Evolutionary conservation across 2,329 filamentous ascomycete species (phyloP).

Genomic region (Ophiocordyceps polyrhachis-furcata): DNA sequence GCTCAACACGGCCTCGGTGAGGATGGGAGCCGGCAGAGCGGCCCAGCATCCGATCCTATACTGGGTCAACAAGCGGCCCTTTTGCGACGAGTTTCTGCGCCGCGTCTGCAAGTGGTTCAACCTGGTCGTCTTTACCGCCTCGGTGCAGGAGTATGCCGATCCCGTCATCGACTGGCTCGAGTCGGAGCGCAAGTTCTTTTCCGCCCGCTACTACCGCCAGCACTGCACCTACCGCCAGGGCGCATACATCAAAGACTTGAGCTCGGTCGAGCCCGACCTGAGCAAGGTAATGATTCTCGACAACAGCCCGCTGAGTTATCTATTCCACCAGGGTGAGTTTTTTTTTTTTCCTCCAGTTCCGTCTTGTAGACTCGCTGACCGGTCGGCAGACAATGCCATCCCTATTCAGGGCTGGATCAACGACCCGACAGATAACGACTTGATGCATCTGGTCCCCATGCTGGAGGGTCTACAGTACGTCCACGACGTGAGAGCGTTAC

Average conservation of each 20-base stretch:
- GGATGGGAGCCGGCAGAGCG: conserved; percentile 38
- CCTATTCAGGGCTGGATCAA: conserved; percentile 99
- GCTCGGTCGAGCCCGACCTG: conserved; percentile 86
- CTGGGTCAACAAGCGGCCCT: conserved; percentile 94
- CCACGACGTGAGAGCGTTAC: conserved; percentile 78
- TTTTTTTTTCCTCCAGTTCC: too few species aligned
- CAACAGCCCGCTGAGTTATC: conserved; percentile 94
- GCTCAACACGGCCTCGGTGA: conserved; percentile 53
- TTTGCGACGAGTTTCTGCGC: conserved; percentile 90
- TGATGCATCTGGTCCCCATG: conserved; percentile 80
- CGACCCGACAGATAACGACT: conserved; percentile 89
- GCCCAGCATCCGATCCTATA: conserved; percentile 94
- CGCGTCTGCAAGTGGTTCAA: conserved; percentile 97
- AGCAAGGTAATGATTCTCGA: conserved; percentile 98
- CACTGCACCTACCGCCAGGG: conserved; percentile 93
- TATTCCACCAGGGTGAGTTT: conserved; percentile 82
- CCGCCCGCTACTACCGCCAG: conserved; percentile 82
- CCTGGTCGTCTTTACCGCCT: conserved; percentile 87
- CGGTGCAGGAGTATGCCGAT: conserved; percentile 95
- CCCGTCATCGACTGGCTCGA: conserved; percentile 98
- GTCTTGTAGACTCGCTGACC: conserved; percentile 1
- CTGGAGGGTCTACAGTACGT: conserved; percentile 92
- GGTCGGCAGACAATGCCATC: conserved; percentile 71
- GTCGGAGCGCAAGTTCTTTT: conserved; percentile 90
- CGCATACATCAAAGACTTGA: conserved; percentile 95